These are phyloP conservation scores for Friedmanniomyces simplex DNA, from an alignment of 495 filamentous ascomycete species.

Conservation along the genomic window DNA sequence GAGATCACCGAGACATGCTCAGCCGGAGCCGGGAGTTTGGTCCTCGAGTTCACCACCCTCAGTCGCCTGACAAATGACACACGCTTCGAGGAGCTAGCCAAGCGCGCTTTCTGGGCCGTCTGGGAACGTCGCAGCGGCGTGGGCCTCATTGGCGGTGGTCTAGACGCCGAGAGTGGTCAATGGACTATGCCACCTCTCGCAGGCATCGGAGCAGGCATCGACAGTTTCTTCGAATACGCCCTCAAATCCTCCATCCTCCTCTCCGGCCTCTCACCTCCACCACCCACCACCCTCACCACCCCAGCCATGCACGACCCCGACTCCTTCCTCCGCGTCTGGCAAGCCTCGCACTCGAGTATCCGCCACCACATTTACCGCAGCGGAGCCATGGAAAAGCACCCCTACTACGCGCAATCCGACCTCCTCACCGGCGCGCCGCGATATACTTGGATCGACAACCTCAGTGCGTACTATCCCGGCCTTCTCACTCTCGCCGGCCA, in stretches of 20 bases:
- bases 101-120: conserved; percentile 89
- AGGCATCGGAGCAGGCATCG: conserved; percentile 89
- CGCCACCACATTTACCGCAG: conserved; percentile 67
- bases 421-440: conserved; percentile 69
- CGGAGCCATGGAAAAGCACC: conserved; percentile 58
- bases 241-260: conserved; percentile 86
- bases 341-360: conserved; percentile 71
- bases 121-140: conserved; percentile 78
- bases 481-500: conserved; percentile 76
- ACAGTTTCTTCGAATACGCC: conserved; percentile 98
- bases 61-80: conserved; percentile 81
- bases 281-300: neutral
- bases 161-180: conserved; percentile 82
- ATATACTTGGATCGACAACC: conserved; percentile 88
- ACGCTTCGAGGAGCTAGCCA: conserved; percentile 77
- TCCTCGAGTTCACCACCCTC: conserved; percentile 83
- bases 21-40: conserved; percentile 86
- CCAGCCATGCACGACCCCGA: conserved; percentile 36
- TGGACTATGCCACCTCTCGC: conserved; percentile 74
- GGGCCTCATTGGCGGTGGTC: conserved; percentile 80
- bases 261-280: conserved; percentile 41
- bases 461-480: conserved; percentile 91
- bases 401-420: conserved; percentile 86
- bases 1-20: conserved; percentile 95
- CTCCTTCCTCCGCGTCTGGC: conserved; percentile 74